Evolutionary conservation across 176 grass and related monocot species (phyloP), one percentile per base, ranked within the genome.

Genomic region (Typha latifolia): DNA sequence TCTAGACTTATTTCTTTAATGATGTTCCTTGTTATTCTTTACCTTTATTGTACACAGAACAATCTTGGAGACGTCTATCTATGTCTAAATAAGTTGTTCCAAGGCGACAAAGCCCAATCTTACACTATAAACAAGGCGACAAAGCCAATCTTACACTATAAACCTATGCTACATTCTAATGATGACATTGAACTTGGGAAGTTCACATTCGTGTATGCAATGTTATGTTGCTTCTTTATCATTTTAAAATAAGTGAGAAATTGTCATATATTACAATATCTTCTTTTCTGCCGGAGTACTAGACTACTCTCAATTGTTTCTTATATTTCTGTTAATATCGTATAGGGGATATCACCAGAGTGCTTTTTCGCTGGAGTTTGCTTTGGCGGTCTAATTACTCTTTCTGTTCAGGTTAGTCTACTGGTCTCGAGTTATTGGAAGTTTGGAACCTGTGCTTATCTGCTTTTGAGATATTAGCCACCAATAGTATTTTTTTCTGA

Each of bases 281-380:
- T 22, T 59, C 53, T 59, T 59, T 59, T 59, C 7, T 19, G 0
- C 6, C 8, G 9, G 37, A 10, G 37, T 22, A 59, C 53, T 59
- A 26, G 15, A n/a, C 49, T 13, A 6, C 18, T 51, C 6, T 3
- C 12, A 43, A 16, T 47, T 5, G 37, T 43, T 11, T 29, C 2
- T 16, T 59, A 4, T n/a, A 32, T 20, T 29, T 26, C 49, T 77
- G 68, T 37, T 66, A 7, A 64, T 72, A 72, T 20, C 69, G 78
- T 70, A 64, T 81, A 96, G 91, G 86, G 91, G 4, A 77, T 96
- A 80, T 72, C 86, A 15, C 80, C 81, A 75, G 86, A 90, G 48
- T 87, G 76, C 71, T 96, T 76, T 70, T 96, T 96, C 19, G 78
- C 91, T 24, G 91, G 91, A 85, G 81, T 96, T 68, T 96, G 91